Percentiles rank a stretch among this genome's conserved stretches.
phyloP scores from a whole-genome alignment of 1,284 basidiomycete genomes.

The Heterobasidion parviporum region DNA sequence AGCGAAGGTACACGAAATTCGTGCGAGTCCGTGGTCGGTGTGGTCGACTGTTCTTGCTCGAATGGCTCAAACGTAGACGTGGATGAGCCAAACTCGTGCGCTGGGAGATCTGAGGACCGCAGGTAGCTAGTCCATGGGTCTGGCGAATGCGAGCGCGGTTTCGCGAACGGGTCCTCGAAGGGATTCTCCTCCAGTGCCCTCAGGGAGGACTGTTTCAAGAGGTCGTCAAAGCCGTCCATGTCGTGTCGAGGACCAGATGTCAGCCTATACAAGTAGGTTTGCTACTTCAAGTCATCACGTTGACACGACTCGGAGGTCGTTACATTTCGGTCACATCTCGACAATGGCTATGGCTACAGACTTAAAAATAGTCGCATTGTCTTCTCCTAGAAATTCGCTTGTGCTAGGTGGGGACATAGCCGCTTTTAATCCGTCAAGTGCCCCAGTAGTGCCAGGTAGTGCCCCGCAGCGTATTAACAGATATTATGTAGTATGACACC shows the following conservation, averaged over 20 bases:
- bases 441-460: too few relatives aligned
- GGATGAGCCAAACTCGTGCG: slow-evolving; percentile 22
- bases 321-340: too few relatives aligned
- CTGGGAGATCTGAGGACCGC: slow-evolving; percentile 27
- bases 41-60: slow-evolving; percentile 21
- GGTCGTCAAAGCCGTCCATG: slow-evolving; percentile 74
- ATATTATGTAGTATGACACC: too few relatives aligned
- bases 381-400: too few relatives aligned
- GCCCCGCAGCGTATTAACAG: too few relatives aligned
- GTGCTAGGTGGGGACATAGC: too few relatives aligned
- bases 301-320: not conserved
- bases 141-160: slow-evolving; percentile 53
- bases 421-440: too few relatives aligned
- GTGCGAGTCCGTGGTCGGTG: slow-evolving; percentile 18
- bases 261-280: too few relatives aligned
- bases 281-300: not conserved
- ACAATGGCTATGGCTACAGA: too few relatives aligned
- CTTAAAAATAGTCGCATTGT: too few relatives aligned
- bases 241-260: not conserved
- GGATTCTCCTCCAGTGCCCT: slow-evolving; percentile 63
- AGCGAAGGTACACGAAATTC: slow-evolving; percentile 2
- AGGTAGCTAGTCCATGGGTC: slow-evolving; percentile 53
- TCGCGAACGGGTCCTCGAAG: slow-evolving; percentile 67
- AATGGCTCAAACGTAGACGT: slow-evolving; percentile 10
- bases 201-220: slow-evolving; percentile 59